Percentiles rank a stretch among this genome's conserved stretches.
These are phyloP conservation scores for Stephania yunnanensis DNA, from an alignment of 164 flowering plant genomes.

Conservation along the genomic window DNA sequence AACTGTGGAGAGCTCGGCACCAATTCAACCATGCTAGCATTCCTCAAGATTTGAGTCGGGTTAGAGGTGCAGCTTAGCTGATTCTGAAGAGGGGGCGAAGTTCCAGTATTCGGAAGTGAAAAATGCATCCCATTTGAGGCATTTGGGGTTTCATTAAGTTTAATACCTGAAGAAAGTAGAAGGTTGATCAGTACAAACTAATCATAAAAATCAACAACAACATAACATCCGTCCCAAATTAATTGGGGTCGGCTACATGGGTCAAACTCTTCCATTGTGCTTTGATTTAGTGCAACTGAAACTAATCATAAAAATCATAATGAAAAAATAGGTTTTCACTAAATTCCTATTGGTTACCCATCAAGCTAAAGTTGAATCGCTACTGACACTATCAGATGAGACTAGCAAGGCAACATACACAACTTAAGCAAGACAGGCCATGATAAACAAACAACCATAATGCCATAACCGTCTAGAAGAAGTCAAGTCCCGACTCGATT, in stretches of 20 bases:
- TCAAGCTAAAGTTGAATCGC: neutral
- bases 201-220: neutral
- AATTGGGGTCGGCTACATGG: too few species aligned
- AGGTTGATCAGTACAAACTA: neutral
- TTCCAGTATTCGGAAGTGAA: conserved; percentile 38
- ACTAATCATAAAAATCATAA: neutral
- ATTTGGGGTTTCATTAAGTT: conserved; percentile 30
- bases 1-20: conserved; percentile 55
- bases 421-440: neutral
- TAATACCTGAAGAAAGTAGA: conserved; percentile 24
- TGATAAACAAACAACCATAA: neutral
- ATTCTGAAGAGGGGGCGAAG: conserved; percentile 38
- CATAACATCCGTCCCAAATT: too few species aligned
- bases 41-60: conserved; percentile 35
- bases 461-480: neutral
- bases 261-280: too few species aligned
- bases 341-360: neutral
- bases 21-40: conserved; percentile 24
- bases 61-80: conserved; percentile 32
- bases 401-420: neutral
- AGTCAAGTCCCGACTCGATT: neutral
- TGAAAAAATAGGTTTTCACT: neutral
- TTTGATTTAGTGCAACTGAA: too few species aligned
- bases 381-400: neutral
- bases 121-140: conserved; percentile 30